Percentiles rank a stretch among this genome's conserved stretches.
Conservation (phyloP, 2,329 filamentous ascomycete genomes). For the Dendryphion nanum region DNA sequence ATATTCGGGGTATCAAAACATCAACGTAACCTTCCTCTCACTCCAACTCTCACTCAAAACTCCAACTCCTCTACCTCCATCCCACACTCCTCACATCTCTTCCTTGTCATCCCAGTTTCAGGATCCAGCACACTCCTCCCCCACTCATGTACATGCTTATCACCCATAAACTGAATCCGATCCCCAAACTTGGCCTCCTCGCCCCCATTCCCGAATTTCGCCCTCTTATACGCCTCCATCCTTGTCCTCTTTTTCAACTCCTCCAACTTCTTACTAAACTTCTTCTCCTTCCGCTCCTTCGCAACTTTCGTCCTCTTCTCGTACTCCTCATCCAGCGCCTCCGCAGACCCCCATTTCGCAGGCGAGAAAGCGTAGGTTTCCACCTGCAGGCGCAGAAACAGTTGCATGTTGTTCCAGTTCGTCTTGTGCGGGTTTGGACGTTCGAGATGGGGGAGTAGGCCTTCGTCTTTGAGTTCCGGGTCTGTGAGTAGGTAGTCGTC, state of each 20-base stretch:
- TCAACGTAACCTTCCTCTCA: too few species aligned
- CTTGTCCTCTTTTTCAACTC: conserved; percentile 92
- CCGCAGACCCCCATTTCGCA: conserved; percentile 86
- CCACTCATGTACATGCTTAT: conserved; percentile 89
- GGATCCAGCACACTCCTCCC: conserved; percentile 58
- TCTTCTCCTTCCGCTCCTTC: conserved; percentile 82
- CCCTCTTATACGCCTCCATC: conserved; percentile 80
- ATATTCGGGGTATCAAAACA: too few species aligned
- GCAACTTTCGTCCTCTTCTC: conserved; percentile 74
- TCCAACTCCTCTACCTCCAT: conserved; percentile 68
- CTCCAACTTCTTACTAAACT: conserved; percentile 84
- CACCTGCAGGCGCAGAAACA: conserved; percentile 89
- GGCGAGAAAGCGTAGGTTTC: conserved; percentile 84
- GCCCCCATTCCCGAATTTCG: conserved; percentile 40
- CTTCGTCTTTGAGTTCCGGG: conserved; percentile 85
- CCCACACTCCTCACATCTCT: conserved; percentile 67
- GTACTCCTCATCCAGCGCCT: conserved; percentile 85
- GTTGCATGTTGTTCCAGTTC: conserved; percentile 98
- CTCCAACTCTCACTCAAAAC: too few species aligned
- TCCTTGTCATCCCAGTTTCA: conserved; percentile 72
- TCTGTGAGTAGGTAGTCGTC: conserved; percentile 96
- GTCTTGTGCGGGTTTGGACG: conserved; percentile 93
- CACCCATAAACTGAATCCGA: conserved; percentile 59
- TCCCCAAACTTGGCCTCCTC: conserved; percentile 66
- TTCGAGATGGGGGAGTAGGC: conserved; percentile 81